Base-by-base conservation (phyloP, 305 asterid genomes). In the Rubia peregrina region DNA sequence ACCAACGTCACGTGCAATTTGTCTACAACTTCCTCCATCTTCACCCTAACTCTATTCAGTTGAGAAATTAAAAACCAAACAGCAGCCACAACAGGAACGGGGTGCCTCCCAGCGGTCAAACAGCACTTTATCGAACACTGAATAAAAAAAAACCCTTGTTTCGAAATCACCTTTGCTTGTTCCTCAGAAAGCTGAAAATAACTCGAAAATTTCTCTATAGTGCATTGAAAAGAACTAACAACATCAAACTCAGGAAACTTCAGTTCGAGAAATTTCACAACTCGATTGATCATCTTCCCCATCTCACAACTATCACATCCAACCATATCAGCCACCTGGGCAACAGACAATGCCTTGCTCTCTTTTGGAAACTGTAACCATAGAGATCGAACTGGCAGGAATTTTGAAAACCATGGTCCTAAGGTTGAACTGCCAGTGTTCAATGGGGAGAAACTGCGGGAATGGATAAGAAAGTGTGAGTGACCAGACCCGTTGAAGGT, bases 41-140 rank as follows among this genome's bases (percentile, higher is more conserved):
- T 88, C 40, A 85, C 80, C 2, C 62, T 68, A 33, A 86, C 68
- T 60, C 77, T 70, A 81, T 92, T 92, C 81, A 92, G 56, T 71
- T 84, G 80, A 7, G 82, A 83, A 55, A 89, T 90, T 74, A 92
- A 85, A 85, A 87, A 83, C 87, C 89, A 78, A 49, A 90, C 85
- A 5, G 94, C 97, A 17, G 83, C 95, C 79, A 90, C 96, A 69
- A 90, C 85, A 2, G 97, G 95, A 85, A 89, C 81, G 0, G 96
- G 95, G 71, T 83, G 77, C 79, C 95, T 83, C 53, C 96, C 97
- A 0, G 96, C 86, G 3, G 96, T 90, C 51, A 93, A 72, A 73
- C 79, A 90, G 96, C 96, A 93, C 79, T 90, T 90, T 77, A 86
- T 84, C 80, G 92, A 83, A 77, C 97, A 90, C 78, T 93, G 95